A percentile compares a stretch with the other conserved stretches of the same genome.
These are phyloP conservation scores for Ziziphus jujuba DNA, from an alignment of 306 rosid species.

Conservation along the genomic window DNA sequence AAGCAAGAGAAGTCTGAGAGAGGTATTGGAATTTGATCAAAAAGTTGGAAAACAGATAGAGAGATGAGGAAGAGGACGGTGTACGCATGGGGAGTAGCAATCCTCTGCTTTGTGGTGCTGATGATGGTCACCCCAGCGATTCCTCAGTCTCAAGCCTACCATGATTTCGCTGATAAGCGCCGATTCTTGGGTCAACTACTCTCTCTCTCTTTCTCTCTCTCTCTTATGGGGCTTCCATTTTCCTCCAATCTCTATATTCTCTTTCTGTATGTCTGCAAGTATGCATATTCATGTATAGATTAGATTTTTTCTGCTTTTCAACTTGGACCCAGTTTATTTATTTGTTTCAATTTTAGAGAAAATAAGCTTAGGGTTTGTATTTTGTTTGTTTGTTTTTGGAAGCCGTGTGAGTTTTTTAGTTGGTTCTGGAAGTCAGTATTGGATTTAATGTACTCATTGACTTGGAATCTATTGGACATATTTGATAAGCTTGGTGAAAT, in stretches of 20 bases:
- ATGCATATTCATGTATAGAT: too few relatives aligned
- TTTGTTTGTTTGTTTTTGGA: too few relatives aligned
- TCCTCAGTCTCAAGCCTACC: conserved; percentile 78
- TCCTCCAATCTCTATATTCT: neutral
- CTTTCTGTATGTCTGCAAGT: neutral
- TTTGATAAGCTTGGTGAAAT: too few relatives aligned
- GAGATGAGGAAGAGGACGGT: conserved; percentile 51
- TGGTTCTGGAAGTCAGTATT: too few relatives aligned
- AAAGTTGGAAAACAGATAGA: neutral
- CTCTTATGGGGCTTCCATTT: conserved; percentile 10
- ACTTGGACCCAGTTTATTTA: too few relatives aligned
- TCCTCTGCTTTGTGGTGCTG: conserved; percentile 57
- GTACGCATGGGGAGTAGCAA: conserved; percentile 52
- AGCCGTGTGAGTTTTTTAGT: too few relatives aligned
- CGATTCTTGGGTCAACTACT: conserved; percentile 58
- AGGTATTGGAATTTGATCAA: conserved; percentile 4
- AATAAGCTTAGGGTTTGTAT: too few relatives aligned
- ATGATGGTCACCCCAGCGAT: conserved; percentile 79
- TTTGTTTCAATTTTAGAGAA: too few relatives aligned
- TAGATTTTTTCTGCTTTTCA: too few relatives aligned
- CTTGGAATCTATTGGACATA: too few relatives aligned
- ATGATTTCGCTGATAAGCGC: conserved; percentile 85
- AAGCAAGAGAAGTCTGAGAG: neutral
- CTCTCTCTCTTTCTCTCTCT: too few relatives aligned
- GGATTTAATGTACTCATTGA: too few relatives aligned